A percentile compares a stretch with the other conserved stretches of the same genome.
phyloP scores from a whole-genome alignment of 208 protist species.

The Trypanosoma theileri region DNA sequence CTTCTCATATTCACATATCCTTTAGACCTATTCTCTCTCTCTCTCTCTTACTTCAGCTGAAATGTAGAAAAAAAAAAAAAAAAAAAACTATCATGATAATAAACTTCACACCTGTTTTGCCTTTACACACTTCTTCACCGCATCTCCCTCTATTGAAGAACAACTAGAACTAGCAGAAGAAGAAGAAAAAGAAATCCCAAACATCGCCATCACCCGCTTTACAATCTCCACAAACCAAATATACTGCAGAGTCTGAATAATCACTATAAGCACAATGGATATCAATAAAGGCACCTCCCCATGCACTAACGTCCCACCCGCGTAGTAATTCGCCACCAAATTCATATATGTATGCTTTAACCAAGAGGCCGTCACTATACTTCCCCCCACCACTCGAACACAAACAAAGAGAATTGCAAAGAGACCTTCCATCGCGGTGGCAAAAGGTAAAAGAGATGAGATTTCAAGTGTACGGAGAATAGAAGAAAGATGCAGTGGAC shows the following conservation, averaged over 20 bases:
- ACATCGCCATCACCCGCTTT: slow-evolving; percentile 33
- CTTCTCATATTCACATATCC: too few species aligned
- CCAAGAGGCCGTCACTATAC: slow-evolving; percentile 54
- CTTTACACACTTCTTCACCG: too few species aligned
- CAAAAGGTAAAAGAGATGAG: slow-evolving; percentile 21
- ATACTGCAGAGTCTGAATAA: slow-evolving; percentile 78
- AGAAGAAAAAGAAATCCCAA: too few species aligned
- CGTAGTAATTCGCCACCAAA: slow-evolving; percentile 39
- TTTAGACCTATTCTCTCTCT: too few species aligned
- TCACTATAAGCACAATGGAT: slow-evolving; percentile 44
- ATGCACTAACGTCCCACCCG: slow-evolving; percentile 48
- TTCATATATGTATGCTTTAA: slow-evolving; percentile 31
- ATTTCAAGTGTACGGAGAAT: slow-evolving; percentile 43
- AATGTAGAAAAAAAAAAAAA: too few species aligned
- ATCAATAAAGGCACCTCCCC: slow-evolving; percentile 54
- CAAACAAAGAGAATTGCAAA: slow-evolving; percentile 69
- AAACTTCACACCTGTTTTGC: too few species aligned
- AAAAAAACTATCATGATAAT: too few species aligned
- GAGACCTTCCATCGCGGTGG: slow-evolving; percentile 44
- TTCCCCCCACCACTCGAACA: slow-evolving; percentile 71
- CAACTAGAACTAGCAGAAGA: too few species aligned
- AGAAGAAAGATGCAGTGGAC: slow-evolving; percentile 59
- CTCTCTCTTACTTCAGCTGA: too few species aligned
- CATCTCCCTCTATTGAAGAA: too few species aligned
- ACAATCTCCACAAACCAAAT: slow-evolving; percentile 78